phyloP scores from a whole-genome alignment of 176 grass and related monocot species.

The Oryza rufipogon region DNA sequence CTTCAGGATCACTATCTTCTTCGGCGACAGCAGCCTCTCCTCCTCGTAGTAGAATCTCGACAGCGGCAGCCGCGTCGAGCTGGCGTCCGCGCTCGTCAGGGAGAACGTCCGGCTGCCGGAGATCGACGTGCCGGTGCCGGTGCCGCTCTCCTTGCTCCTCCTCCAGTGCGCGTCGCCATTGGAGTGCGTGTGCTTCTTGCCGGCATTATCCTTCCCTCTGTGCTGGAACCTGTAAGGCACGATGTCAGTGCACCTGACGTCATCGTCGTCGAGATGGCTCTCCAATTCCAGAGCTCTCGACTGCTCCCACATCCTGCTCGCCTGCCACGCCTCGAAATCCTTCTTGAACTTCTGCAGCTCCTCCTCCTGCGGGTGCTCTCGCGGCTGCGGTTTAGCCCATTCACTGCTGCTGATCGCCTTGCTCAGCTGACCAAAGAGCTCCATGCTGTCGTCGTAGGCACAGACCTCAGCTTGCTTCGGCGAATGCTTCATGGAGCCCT shows the following conservation, averaged over 20 bases:
- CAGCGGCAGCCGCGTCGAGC: slow-evolving; percentile 38
- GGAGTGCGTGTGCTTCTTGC: slow-evolving; percentile 4
- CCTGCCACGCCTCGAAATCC: slow-evolving; percentile 92
- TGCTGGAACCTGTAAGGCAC: slow-evolving; percentile 53
- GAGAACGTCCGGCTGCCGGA: slow-evolving; percentile 52
- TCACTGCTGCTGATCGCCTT: slow-evolving; percentile 37
- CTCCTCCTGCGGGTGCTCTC: slow-evolving; percentile 97
- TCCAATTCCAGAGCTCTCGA: slow-evolving; percentile 57
- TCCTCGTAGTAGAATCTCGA: slow-evolving; percentile 49
- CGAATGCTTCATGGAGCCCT: slow-evolving; percentile 7
- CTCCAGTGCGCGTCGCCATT: slow-evolving; percentile 34
- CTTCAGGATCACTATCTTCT: slow-evolving; percentile 92
- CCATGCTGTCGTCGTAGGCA: slow-evolving; percentile 25
- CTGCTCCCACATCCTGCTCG: slow-evolving; percentile 55
- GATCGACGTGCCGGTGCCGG: slow-evolving; percentile 37
- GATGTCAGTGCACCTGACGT: slow-evolving; percentile 27
- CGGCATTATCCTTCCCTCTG: slow-evolving; percentile 23
- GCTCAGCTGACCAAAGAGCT: slow-evolving; percentile 35
- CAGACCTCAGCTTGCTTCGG: slow-evolving; percentile 32
- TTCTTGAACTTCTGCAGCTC: slow-evolving; percentile 95
- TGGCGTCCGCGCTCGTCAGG: slow-evolving; percentile 29
- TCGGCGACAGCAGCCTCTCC: slow-evolving; percentile 57
- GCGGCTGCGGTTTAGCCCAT: slow-evolving; percentile 51
- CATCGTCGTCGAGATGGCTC: slow-evolving; percentile 10
- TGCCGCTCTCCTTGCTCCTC: slow-evolving; percentile 37